Conservation (phyloP, 352 stramenopile genomes). For the Phytophthora sansomeana region DNA sequence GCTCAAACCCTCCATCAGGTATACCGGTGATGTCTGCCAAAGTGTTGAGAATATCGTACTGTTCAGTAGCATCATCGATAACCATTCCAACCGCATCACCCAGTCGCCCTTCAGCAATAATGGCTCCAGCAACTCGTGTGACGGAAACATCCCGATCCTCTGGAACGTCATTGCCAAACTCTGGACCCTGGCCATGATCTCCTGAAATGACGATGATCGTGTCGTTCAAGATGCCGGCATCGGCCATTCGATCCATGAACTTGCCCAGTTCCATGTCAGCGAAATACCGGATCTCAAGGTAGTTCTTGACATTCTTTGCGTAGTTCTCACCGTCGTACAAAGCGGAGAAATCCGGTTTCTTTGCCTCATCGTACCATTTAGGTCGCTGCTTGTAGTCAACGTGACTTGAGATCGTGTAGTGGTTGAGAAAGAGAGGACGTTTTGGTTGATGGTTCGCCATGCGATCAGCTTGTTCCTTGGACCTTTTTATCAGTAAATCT, state of each 20-base stretch:
- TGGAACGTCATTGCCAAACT: too few species aligned
- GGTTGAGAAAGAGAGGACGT: constrained; percentile 56
- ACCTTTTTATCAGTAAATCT: too few species aligned
- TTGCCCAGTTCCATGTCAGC: constrained; percentile 51
- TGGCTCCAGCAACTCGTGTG: too few species aligned
- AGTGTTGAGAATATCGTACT: too few species aligned
- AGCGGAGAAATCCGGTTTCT: constrained; percentile 48
- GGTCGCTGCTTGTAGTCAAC: constrained; percentile 49
- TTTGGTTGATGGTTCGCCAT: too few species aligned
- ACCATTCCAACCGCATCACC: too few species aligned
- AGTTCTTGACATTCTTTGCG: constrained; percentile 32
- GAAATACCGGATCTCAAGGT: constrained; percentile 61
- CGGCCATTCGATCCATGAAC: constrained; percentile 57
- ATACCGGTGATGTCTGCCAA: constrained; percentile 45
- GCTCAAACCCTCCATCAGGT: constrained; percentile 35
- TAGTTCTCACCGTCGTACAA: constrained; percentile 39
- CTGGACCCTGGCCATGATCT: constrained; percentile 55
- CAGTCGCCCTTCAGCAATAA: too few species aligned
- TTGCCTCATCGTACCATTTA: constrained; percentile 40
- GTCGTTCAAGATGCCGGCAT: constrained; percentile 49
- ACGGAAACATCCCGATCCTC: too few species aligned
- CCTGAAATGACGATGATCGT: constrained; percentile 62
- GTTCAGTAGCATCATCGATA: constrained; percentile 43
- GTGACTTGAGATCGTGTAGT: too few species aligned
- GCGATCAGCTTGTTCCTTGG: too few species aligned